A percentile compares a stretch with the other conserved stretches of the same genome.
Conservation (phyloP, 805 yeast genomes). For the Ogataea zsoltii region DNA sequence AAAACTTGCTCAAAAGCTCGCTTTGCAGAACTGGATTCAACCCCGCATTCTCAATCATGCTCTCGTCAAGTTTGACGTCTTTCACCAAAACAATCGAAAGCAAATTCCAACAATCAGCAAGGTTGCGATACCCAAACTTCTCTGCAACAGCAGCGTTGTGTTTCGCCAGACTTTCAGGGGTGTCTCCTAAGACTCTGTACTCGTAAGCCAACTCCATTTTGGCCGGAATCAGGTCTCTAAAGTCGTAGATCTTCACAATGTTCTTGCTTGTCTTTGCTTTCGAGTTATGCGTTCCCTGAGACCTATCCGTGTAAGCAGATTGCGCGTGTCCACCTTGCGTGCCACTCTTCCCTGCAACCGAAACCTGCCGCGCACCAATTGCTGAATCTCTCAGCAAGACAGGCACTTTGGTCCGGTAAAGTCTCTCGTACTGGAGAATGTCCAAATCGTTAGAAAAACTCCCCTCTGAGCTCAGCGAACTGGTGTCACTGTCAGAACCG, state of each 20-base stretch:
- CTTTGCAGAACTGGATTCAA: conserved; percentile 14
- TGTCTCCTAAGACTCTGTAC: conserved; percentile 61
- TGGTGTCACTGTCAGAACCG: conserved; percentile 31
- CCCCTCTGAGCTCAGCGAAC: conserved; percentile 46
- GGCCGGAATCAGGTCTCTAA: conserved; percentile 71
- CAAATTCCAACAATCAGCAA: conserved; percentile 76
- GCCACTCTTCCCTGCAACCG: conserved; percentile 29
- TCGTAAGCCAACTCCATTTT: conserved; percentile 68
- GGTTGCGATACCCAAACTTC: conserved; percentile 56
- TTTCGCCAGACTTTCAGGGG: conserved; percentile 63
- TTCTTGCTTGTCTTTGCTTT: conserved; percentile 41
- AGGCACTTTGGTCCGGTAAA: conserved; percentile 52
- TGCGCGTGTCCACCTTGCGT: conserved; percentile 32
- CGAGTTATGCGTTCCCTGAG: conserved; percentile 30
- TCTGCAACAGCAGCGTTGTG: conserved; percentile 74
- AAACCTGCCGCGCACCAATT: conserved; percentile 23
- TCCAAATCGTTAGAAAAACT: conserved; percentile 72
- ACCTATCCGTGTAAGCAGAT: conserved; percentile 41
- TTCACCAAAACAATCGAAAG: conserved; percentile 48
- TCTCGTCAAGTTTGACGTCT: conserved; percentile 35
- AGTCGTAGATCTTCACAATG: conserved; percentile 64
- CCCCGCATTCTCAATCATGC: conserved; percentile 3
- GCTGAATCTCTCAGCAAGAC: conserved; percentile 45
- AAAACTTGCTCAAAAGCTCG: conserved; percentile 20
- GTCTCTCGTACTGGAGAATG: conserved; percentile 56